These are phyloP conservation scores for Pseudoperonospora humuli DNA, from an alignment of 352 stramenopile genomes.

Conservation along the genomic window DNA sequence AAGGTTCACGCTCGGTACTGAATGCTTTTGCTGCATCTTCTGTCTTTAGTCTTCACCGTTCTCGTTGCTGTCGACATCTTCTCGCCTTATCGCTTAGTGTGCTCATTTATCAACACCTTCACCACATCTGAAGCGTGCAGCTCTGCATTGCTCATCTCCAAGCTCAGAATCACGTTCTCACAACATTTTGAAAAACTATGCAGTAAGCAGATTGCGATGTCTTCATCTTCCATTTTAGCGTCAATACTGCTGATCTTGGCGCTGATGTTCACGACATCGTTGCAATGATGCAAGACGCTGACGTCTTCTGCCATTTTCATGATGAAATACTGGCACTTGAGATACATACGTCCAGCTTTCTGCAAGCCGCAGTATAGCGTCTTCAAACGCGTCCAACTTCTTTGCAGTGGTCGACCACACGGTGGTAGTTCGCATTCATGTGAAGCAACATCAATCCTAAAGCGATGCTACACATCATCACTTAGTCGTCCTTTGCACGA, in stretches of 20 bases:
- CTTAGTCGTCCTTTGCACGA: conserved; percentile 9
- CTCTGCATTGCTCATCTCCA: conserved; percentile 13
- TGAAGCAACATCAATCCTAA: conserved; percentile 24
- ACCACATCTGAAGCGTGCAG: conserved; percentile 9
- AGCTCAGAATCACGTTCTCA: conserved; percentile 1
- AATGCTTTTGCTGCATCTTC: conserved; percentile 8
- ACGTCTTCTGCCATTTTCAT: conserved; percentile 2
- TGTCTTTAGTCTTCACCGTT: conserved; percentile 3
- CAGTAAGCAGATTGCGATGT: conserved; percentile 1
- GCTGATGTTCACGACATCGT: conserved; percentile 1
- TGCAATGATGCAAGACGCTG: conserved; percentile 2
- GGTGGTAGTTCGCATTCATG: conserved; percentile 17
- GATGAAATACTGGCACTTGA: conserved; percentile 11
- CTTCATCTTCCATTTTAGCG: conserved; percentile 3
- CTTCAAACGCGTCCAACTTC: conserved; percentile 11
- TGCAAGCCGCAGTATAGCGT: conserved; percentile 9
- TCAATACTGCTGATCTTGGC: conserved; percentile 1
- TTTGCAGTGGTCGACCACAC: conserved; percentile 15
- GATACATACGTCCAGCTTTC: conserved; percentile 19
- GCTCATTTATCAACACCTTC: conserved; percentile 19
- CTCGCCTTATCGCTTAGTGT: conserved; percentile 13
- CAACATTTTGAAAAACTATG: not conserved
- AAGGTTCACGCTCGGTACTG: conserved; percentile 5
- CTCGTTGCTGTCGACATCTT: conserved; percentile 7
- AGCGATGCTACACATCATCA: too few species aligned